A percentile compares a stretch with the other conserved stretches of the same genome.
Conservation (phyloP, 495 filamentous ascomycete species). For the Trichoderma orchidacearum region DNA sequence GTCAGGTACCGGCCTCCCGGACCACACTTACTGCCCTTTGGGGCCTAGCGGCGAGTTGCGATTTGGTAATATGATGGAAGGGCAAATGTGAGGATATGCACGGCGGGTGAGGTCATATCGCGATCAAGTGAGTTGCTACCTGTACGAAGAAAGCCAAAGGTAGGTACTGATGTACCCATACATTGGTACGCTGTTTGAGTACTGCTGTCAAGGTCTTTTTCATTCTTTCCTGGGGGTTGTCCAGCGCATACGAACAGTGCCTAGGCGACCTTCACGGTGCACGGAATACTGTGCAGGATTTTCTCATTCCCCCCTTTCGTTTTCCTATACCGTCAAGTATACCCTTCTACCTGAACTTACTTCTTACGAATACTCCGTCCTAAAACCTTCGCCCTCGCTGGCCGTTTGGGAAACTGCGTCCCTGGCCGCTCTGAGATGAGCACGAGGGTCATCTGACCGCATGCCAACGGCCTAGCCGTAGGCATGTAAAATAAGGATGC, state of each 20-base stretch:
- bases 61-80: conserved; percentile 3
- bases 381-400: too few relatives aligned
- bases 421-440: neutral
- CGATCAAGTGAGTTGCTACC: neutral
- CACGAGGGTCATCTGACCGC: neutral
- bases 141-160: too few relatives aligned
- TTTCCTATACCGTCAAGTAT: too few relatives aligned
- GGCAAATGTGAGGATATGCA: neutral
- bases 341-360: too few relatives aligned
- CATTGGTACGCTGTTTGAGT: too few relatives aligned
- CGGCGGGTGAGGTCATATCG: neutral
- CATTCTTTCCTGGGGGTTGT: too few relatives aligned
- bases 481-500: neutral
- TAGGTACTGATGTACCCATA: too few relatives aligned
- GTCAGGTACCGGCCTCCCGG: conserved; percentile 1
- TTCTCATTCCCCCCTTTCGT: neutral
- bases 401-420: neutral
- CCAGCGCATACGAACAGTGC: too few relatives aligned
- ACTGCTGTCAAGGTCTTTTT: too few relatives aligned
- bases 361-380: too few relatives aligned
- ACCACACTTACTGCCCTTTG: neutral
- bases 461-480: neutral
- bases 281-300: neutral
- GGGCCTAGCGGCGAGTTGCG: neutral
- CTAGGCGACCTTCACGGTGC: too few relatives aligned